These are phyloP conservation scores for Talaromyces sp. DNA, from an alignment of 2,329 filamentous ascomycete species.

Conservation along the genomic window DNA sequence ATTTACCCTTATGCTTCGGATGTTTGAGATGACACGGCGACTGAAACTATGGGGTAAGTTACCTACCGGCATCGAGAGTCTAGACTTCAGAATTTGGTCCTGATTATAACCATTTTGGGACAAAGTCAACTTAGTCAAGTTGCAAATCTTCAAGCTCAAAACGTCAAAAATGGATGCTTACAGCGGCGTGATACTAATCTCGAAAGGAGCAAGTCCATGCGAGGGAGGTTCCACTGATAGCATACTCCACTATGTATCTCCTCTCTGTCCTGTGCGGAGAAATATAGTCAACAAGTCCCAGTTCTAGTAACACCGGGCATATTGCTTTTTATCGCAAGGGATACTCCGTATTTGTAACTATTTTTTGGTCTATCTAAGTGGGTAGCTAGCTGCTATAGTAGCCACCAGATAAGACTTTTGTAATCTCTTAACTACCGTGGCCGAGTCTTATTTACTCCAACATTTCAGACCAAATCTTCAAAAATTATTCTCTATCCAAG, in stretches of 20 bases:
- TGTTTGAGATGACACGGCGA: background rate
- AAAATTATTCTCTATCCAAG: background rate
- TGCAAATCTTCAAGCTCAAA: background rate
- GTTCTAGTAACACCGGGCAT: background rate
- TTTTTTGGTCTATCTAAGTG: background rate
- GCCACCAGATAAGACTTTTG: background rate
- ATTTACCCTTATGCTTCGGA: no score
- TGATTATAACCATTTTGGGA: background rate
- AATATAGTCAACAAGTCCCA: no score
- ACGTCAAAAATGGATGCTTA: slow-evolving; percentile 1
- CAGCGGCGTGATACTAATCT: slow-evolving; percentile 4
- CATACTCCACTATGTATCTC: background rate
- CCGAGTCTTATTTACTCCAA: background rate
- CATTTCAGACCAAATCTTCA: background rate
- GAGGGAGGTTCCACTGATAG: slow-evolving; percentile 2
- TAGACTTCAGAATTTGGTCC: background rate
- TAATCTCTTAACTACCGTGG: background rate
- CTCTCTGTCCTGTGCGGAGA: background rate
- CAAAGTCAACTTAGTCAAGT: background rate
- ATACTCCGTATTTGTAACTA: background rate
- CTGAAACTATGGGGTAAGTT: background rate
- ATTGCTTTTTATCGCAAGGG: background rate
- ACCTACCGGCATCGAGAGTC: background rate
- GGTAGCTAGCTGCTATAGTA: background rate
- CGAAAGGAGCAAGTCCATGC: slow-evolving; percentile 9